Conservation (phyloP, 805 yeast species). For the Teunomyces gatunensis region DNA sequence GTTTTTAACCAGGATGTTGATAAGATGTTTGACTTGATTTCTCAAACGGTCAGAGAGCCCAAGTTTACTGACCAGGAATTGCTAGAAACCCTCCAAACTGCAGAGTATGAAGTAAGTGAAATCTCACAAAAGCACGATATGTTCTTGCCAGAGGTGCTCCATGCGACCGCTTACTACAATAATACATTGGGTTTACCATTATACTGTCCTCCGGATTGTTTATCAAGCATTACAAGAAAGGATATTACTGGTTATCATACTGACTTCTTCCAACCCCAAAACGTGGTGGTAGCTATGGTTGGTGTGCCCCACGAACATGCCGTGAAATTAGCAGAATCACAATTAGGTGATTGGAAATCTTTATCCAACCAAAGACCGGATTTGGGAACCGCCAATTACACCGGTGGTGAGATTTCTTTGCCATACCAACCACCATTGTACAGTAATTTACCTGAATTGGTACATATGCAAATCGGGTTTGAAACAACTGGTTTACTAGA, state of each 20-base stretch:
- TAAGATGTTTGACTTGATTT: slow-evolving; percentile 68
- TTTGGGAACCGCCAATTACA: slow-evolving; percentile 58
- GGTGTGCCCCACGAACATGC: slow-evolving; percentile 79
- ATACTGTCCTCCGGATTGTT: slow-evolving; percentile 70
- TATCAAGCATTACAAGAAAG: slow-evolving; percentile 52
- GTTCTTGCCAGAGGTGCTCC: slow-evolving; percentile 86
- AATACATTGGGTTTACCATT: slow-evolving; percentile 84
- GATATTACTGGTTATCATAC: slow-evolving; percentile 60
- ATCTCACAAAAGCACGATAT: slow-evolving; percentile 80
- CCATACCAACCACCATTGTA: slow-evolving; percentile 41
- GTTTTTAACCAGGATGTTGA: slow-evolving; percentile 86
- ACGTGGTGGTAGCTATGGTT: slow-evolving; percentile 80
- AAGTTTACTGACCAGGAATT: slow-evolving; percentile 65
- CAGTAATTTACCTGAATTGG: slow-evolving; percentile 67
- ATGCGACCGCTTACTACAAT: slow-evolving; percentile 70
- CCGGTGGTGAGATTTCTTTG: slow-evolving; percentile 47
- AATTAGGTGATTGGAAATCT: slow-evolving; percentile 59
- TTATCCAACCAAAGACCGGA: slow-evolving; percentile 13
- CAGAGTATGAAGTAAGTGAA: slow-evolving; percentile 79
- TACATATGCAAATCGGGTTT: slow-evolving; percentile 82
- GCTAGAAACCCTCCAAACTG: slow-evolving; percentile 66
- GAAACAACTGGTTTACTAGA: slow-evolving; percentile 82
- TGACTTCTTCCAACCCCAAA: slow-evolving; percentile 71
- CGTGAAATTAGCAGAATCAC: slow-evolving; percentile 54
- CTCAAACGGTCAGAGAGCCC: slow-evolving; percentile 79